These are phyloP conservation scores for Bacidia gigantensis DNA, from an alignment of 495 filamentous ascomycete species.

Conservation along the genomic window DNA sequence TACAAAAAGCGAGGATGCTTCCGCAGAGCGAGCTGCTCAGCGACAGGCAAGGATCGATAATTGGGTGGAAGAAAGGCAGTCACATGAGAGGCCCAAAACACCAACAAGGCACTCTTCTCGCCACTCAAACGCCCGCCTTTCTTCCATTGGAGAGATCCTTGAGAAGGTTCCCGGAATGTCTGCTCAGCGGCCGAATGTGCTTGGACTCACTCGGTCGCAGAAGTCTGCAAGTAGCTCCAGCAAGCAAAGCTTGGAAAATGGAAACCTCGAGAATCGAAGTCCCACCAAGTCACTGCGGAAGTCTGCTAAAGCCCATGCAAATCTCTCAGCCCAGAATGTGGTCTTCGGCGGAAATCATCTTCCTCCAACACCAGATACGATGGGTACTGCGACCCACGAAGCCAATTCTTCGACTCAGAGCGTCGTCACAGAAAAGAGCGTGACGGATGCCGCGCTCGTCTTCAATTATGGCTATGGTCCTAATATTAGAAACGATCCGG, in stretches of 20 bases:
- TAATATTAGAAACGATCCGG: background rate
- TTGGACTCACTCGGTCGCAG: background rate
- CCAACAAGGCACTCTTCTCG: slow-evolving; percentile 1
- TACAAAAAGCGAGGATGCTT: background rate
- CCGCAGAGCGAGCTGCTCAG: slow-evolving; percentile 3
- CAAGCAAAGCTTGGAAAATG: background rate
- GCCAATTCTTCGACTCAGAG: slow-evolving; percentile 16
- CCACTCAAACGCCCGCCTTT: background rate
- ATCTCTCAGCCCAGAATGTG: background rate
- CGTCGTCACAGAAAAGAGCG: slow-evolving; percentile 16
- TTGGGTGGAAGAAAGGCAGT: slow-evolving; percentile 10
- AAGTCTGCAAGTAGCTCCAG: background rate
- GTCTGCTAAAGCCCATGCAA: slow-evolving; percentile 6
- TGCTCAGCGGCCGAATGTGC: background rate
- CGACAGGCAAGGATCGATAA: slow-evolving; percentile 10
- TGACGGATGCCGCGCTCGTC: slow-evolving; percentile 6
- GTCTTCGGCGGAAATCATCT: slow-evolving; percentile 11
- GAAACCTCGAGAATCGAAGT: background rate
- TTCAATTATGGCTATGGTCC: background rate
- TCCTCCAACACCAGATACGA: slow-evolving; percentile 17
- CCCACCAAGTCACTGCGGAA: slow-evolving; percentile 7
- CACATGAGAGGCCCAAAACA: slow-evolving; percentile 1
- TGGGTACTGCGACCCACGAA: slow-evolving; percentile 14
- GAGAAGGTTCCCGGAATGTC: background rate
- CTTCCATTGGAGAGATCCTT: slow-evolving; percentile 14